Percentiles rank a stretch among this genome's conserved stretches.
Conservation (phyloP, 306 rosid genomes). For the Malus sieversii region DNA sequence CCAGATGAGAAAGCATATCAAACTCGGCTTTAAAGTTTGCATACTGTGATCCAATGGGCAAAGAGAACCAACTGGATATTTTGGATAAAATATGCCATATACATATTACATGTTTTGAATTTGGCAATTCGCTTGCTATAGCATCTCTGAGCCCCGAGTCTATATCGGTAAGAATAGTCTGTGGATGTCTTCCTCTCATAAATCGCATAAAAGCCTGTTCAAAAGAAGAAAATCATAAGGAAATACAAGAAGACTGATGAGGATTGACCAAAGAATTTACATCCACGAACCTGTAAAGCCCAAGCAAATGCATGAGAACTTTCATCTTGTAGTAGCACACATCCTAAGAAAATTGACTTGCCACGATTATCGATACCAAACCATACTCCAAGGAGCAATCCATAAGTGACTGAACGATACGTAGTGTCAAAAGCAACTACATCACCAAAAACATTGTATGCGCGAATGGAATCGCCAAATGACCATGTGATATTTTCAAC, state of each 20-base stretch:
- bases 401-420: slow-evolving; percentile 46
- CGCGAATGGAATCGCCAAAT: slow-evolving; percentile 39
- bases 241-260: slow-evolving; percentile 15
- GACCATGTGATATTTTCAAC: slow-evolving; percentile 60
- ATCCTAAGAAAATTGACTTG: slow-evolving; percentile 41
- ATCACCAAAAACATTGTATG: slow-evolving; percentile 45
- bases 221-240: slow-evolving; percentile 32
- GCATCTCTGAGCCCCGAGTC: slow-evolving; percentile 54
- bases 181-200: slow-evolving; percentile 56
- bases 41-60: slow-evolving; percentile 41
- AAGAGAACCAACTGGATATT: slow-evolving; percentile 52
- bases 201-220: slow-evolving; percentile 55
- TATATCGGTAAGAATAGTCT: slow-evolving; percentile 51
- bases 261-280: slow-evolving; percentile 28
- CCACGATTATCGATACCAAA: slow-evolving; percentile 53
- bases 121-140: slow-evolving; percentile 45
- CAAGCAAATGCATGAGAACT: slow-evolving; percentile 43
- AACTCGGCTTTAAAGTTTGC: slow-evolving; percentile 49
- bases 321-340: slow-evolving; percentile 58
- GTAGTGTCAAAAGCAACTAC: slow-evolving; percentile 51
- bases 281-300: slow-evolving; percentile 61
- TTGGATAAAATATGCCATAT: slow-evolving; percentile 54
- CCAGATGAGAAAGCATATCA: slow-evolving; percentile 48
- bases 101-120: slow-evolving; percentile 47
- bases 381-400: slow-evolving; percentile 58